Evolutionary conservation across 2,329 filamentous ascomycete species (phyloP).

Genomic region (Eutypella sp.): DNA sequence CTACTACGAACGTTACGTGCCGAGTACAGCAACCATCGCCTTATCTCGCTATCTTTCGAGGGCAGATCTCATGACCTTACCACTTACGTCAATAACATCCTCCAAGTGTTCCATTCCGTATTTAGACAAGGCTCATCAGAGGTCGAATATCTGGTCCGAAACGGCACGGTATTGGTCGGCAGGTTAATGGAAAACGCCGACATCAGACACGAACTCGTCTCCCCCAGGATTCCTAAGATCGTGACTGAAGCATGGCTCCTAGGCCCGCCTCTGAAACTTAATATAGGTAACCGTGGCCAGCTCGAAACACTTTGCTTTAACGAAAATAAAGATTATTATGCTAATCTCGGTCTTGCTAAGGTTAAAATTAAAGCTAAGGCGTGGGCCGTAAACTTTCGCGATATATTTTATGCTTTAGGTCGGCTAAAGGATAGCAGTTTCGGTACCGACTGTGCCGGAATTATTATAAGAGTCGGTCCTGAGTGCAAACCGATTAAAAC

Average conservation of each 20-base stretch:
- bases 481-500: background rate
- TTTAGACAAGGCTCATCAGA: constrained; percentile 1
- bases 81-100: background rate
- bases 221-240: background rate
- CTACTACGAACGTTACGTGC: constrained; percentile 4
- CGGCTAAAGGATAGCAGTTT: background rate
- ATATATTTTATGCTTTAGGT: background rate
- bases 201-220: background rate
- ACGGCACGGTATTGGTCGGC: constrained; percentile 2
- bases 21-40: constrained; percentile 2
- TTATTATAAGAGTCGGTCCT: background rate
- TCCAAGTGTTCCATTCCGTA: background rate
- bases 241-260: constrained; percentile 2
- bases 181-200: background rate
- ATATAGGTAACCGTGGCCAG: background rate
- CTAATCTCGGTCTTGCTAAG: background rate
- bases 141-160: constrained; percentile 4
- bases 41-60: constrained; percentile 6
- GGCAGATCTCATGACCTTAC: background rate
- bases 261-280: constrained; percentile 6
- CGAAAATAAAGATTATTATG: background rate
- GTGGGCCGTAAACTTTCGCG: constrained; percentile 1
- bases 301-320: background rate
- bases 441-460: background rate
- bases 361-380: constrained; percentile 1